Conservation (phyloP, 2,329 filamentous ascomycete genomes). For the Pseudocercospora eumusae region DNA sequence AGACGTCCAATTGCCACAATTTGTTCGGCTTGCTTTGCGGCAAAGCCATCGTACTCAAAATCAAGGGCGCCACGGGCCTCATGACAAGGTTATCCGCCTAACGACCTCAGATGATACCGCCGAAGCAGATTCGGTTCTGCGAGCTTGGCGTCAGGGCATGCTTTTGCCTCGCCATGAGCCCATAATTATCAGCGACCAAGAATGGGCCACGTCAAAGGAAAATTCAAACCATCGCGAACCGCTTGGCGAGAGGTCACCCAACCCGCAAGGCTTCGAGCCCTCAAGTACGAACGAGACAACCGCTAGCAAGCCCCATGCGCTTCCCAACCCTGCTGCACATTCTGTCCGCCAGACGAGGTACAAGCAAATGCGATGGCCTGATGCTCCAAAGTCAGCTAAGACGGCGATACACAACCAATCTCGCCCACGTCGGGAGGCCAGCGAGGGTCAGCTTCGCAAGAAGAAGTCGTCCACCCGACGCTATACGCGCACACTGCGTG, state of each 20-base stretch:
- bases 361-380: not conserved
- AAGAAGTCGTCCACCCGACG: not conserved
- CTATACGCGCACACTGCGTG: constrained; percentile 24
- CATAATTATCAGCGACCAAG: not conserved
- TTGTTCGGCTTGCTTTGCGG: constrained; percentile 58
- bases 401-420: not conserved
- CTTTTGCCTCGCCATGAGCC: constrained; percentile 20
- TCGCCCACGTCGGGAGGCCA: not conserved
- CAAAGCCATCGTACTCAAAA: constrained; percentile 52
- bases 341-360: not conserved
- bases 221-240: not conserved
- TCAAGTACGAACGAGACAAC: not conserved
- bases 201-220: not conserved
- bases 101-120: constrained; percentile 56
- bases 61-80: constrained; percentile 54
- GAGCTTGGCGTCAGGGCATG: constrained; percentile 54
- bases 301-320: not conserved
- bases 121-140: constrained; percentile 54
- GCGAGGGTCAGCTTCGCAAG: not conserved
- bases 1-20: constrained; percentile 46
- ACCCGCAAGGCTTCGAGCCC: not conserved
- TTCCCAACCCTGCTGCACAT: not conserved
- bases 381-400: not conserved
- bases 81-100: constrained; percentile 55
- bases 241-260: not conserved